A percentile compares a stretch with the other conserved stretches of the same genome.
Evolutionary conservation across 352 stramenopile species (phyloP).

Genomic region (Phytophthora fragariaefolia): DNA sequence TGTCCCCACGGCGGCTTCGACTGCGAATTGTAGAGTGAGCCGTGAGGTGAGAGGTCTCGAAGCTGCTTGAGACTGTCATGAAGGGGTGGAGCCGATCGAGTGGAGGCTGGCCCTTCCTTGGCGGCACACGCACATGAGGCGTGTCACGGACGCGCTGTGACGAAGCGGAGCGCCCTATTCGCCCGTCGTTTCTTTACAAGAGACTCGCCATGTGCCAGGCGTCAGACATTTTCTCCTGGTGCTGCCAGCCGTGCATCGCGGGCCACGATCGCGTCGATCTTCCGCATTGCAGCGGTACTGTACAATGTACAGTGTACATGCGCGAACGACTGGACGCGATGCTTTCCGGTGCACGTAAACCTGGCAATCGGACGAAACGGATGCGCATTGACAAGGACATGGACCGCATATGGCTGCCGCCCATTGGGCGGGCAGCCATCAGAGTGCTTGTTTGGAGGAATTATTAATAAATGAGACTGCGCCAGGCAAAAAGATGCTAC

Average conservation of each 20-base stretch:
- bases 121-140: not conserved
- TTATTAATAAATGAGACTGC: too few species aligned
- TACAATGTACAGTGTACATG: slow-evolving; percentile 1
- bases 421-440: too few species aligned
- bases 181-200: not conserved
- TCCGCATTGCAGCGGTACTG: not conserved
- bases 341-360: not conserved
- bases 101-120: slow-evolving; percentile 18
- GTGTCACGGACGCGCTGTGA: not conserved
- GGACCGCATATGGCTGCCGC: too few species aligned
- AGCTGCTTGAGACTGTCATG: slow-evolving; percentile 1
- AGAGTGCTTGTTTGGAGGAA: too few species aligned
- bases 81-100: slow-evolving; percentile 13
- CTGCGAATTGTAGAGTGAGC: slow-evolving; percentile 29
- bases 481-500: too few species aligned
- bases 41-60: not conserved
- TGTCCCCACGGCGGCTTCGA: slow-evolving; percentile 35
- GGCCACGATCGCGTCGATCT: not conserved
- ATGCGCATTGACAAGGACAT: too few species aligned
- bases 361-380: not conserved
- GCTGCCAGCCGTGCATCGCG: too few species aligned
- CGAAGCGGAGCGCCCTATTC: not conserved
- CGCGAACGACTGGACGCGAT: not conserved
- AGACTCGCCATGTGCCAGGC: not conserved
- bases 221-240: not conserved